Evolutionary conservation across 2,329 filamentous ascomycete genomes (phyloP).

Genomic region (Xylaria sp.): DNA sequence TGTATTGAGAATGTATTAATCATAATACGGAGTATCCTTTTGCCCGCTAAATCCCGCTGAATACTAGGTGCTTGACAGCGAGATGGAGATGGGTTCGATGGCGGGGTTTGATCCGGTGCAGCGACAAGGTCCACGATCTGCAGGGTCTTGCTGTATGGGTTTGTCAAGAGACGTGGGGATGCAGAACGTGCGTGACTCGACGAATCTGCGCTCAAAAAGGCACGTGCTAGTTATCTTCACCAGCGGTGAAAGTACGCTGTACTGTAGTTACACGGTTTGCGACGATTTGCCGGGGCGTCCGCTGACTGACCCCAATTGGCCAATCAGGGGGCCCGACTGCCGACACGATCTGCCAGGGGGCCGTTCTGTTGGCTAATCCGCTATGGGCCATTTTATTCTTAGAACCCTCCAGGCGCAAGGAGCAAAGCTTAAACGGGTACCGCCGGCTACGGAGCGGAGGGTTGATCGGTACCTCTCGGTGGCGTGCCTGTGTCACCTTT

Average conservation of each 20-base stretch:
- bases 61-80: not conserved
- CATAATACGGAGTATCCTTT: no score
- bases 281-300: not conserved
- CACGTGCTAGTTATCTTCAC: constrained; percentile 3
- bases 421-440: constrained; percentile 2
- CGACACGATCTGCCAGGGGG: constrained; percentile 30
- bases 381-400: not conserved
- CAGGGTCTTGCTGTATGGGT: constrained; percentile 19
- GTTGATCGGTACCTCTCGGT: no score
- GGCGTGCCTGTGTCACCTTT: no score
- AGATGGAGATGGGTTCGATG: no score
- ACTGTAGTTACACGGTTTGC: no score
- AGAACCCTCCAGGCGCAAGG: not conserved
- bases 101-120: not conserved
- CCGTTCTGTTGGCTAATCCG: constrained; percentile 30
- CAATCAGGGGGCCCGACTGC: constrained; percentile 31
- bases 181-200: constrained; percentile 26
- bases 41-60: no score
- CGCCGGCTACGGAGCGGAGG: not conserved
- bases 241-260: not conserved
- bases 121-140: constrained; percentile 15
- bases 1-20: no score
- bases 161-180: constrained; percentile 1
- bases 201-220: constrained; percentile 15
- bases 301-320: constrained; percentile 1